phyloP scores from a whole-genome alignment of 768 basidiomycete species.

The Trichaptum fuscoviolaceum region DNA sequence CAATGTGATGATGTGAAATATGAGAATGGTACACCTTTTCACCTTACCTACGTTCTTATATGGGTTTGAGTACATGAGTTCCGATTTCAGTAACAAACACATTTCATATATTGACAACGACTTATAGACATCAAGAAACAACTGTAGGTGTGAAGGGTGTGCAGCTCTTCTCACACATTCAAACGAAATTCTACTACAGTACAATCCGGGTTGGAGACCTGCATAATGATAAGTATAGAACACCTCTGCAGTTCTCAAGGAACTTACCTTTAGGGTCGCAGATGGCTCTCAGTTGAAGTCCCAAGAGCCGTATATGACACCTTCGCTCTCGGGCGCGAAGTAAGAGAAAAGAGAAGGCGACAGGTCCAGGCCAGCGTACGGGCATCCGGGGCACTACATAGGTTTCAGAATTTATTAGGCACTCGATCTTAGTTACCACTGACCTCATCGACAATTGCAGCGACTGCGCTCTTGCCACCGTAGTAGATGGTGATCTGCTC shows the following conservation, averaged over 20 bases:
- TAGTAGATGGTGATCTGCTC: slow-evolving; percentile 38
- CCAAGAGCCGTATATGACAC: slow-evolving; percentile 39
- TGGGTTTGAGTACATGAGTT: background rate
- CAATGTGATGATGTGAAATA: background rate
- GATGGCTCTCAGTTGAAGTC: slow-evolving; percentile 13
- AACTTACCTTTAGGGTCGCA: too few relatives aligned
- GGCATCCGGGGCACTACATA: slow-evolving; percentile 36
- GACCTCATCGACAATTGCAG: slow-evolving; percentile 34
- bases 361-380: slow-evolving; percentile 40
- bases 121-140: too few relatives aligned
- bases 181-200: too few relatives aligned
- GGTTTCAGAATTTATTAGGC: background rate
- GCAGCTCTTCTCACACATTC: too few relatives aligned
- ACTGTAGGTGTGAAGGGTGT: too few relatives aligned
- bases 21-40: background rate
- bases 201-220: too few relatives aligned
- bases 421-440: background rate
- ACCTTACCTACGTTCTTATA: background rate
- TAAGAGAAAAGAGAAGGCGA: slow-evolving; percentile 37
- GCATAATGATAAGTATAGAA: background rate
- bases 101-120: too few relatives aligned
- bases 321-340: slow-evolving; percentile 30
- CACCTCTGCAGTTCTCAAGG: too few relatives aligned
- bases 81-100: too few relatives aligned
- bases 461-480: slow-evolving; percentile 31